Percentiles rank a stretch among this genome's conserved stretches.
phyloP scores from a whole-genome alignment of 352 stramenopile species.

The Peronospora belbahrii region DNA sequence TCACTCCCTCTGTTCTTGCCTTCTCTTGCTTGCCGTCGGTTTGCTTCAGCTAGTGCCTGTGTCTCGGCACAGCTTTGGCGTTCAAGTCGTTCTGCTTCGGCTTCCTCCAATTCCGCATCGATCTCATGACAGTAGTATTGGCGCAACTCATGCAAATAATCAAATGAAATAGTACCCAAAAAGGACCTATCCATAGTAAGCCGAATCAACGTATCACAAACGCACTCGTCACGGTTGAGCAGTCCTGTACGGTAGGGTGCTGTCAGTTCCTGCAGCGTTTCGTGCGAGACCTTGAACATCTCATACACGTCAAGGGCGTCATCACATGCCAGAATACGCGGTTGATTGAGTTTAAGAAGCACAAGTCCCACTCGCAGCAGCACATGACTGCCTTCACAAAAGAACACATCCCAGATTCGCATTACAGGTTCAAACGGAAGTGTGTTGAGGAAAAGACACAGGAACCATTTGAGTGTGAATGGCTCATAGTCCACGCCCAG shows the following conservation, averaged over 20 bases:
- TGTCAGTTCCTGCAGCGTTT: constrained; percentile 49
- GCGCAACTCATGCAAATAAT: constrained; percentile 66
- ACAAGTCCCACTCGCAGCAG: constrained; percentile 77
- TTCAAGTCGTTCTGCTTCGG: constrained; percentile 24
- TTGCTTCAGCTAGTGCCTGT: constrained; percentile 1
- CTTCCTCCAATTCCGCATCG: constrained; percentile 39
- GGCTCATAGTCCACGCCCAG: constrained; percentile 81
- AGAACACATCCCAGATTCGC: constrained; percentile 87
- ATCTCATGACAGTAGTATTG: constrained; percentile 57
- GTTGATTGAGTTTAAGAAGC: constrained; percentile 76
- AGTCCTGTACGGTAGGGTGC: constrained; percentile 46
- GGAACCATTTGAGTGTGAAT: constrained; percentile 90
- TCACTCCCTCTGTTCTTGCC: not conserved
- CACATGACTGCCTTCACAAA: constrained; percentile 86
- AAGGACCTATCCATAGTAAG: constrained; percentile 82
- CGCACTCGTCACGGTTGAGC: constrained; percentile 72
- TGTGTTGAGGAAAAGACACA: constrained; percentile 90
- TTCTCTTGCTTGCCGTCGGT: not conserved
- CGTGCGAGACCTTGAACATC: constrained; percentile 71
- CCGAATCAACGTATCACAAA: constrained; percentile 74
- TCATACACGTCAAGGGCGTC: constrained; percentile 77
- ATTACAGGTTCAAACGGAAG: constrained; percentile 84
- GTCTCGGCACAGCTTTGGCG: constrained; percentile 13
- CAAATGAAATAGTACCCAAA: constrained; percentile 59
- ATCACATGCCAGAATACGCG: constrained; percentile 61